Evolutionary conservation across 192 early-diverging fungal species (phyloP).

Genomic region (Entomortierella chlamydospora): DNA sequence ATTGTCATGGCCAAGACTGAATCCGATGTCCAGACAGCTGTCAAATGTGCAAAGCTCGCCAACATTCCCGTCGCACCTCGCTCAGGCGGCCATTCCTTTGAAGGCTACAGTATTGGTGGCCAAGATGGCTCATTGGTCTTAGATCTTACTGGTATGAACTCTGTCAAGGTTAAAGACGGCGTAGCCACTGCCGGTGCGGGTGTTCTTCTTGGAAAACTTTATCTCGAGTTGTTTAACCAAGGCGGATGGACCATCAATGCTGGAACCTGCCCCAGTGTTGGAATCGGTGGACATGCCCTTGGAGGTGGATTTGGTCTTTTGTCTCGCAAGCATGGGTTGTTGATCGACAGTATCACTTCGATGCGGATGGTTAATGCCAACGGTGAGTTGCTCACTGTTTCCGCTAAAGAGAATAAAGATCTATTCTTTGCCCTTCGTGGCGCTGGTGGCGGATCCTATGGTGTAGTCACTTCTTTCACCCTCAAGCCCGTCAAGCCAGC

Average conservation of each 20-base stretch:
- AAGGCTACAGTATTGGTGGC: constrained; percentile 61
- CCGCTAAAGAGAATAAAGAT: constrained; percentile 56
- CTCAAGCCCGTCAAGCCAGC: constrained; percentile 44
- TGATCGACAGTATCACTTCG: constrained; percentile 61
- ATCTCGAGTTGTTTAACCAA: constrained; percentile 50
- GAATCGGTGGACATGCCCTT: constrained; percentile 66
- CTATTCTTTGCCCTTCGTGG: constrained; percentile 73
- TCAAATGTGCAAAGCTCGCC: constrained; percentile 45
- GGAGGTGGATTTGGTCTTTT: constrained; percentile 69
- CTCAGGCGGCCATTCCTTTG: constrained; percentile 70
- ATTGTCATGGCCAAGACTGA: constrained; percentile 26
- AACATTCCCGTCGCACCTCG: constrained; percentile 52
- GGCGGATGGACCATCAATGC: constrained; percentile 58
- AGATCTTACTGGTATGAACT: constrained; percentile 57
- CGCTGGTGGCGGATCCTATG: constrained; percentile 66
- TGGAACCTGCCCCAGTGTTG: constrained; percentile 70
- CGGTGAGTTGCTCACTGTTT: constrained; percentile 60
- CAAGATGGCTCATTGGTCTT: constrained; percentile 61
- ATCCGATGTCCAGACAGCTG: constrained; percentile 38
- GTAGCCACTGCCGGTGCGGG: constrained; percentile 62
- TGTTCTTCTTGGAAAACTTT: constrained; percentile 64
- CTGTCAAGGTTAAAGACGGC: constrained; percentile 29
- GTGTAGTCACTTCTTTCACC: constrained; percentile 57
- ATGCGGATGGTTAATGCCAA: constrained; percentile 60
- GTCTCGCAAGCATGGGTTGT: constrained; percentile 62